phyloP scores from a whole-genome alignment of 2,329 filamentous ascomycete species.

The Pseudofabraea citricarpa region DNA sequence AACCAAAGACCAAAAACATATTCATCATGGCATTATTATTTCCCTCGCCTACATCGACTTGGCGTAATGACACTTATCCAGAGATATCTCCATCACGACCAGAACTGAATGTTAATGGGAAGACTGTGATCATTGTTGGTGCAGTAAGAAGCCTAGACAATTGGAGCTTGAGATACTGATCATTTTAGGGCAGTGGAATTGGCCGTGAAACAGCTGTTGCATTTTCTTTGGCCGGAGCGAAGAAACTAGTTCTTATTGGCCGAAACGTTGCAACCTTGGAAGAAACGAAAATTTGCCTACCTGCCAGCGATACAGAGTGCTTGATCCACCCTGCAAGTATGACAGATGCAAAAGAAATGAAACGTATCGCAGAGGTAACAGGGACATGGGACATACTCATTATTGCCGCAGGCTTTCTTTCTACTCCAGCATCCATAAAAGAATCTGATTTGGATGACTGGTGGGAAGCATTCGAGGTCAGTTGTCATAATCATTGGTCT shows the following conservation, averaged over 20 bases:
- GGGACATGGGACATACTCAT: slow-evolving; percentile 10
- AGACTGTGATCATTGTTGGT: slow-evolving; percentile 30
- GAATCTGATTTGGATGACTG: neutral
- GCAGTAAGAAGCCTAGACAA: no score
- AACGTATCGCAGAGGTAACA: slow-evolving; percentile 24
- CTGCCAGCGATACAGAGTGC: neutral
- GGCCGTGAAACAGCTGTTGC: neutral
- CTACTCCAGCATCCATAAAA: neutral
- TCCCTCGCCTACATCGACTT: neutral
- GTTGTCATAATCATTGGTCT: neutral
- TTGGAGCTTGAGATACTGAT: no score
- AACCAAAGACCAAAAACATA: no score
- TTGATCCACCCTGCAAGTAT: neutral
- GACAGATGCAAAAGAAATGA: neutral
- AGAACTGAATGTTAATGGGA: slow-evolving; percentile 25
- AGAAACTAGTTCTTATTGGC: neutral
- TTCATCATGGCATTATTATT: no score
- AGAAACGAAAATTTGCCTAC: neutral
- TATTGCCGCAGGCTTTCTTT: neutral
- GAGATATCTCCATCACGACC: slow-evolving; percentile 31
- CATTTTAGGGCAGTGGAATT: neutral
- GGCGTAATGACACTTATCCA: slow-evolving; percentile 27
- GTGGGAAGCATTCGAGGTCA: neutral
- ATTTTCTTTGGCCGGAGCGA: neutral
- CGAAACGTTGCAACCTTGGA: neutral